Evolutionary conservation across 768 basidiomycete genomes (phyloP), one percentile per base, ranked within the genome.

Genomic region (Leccinum imitatum): DNA sequence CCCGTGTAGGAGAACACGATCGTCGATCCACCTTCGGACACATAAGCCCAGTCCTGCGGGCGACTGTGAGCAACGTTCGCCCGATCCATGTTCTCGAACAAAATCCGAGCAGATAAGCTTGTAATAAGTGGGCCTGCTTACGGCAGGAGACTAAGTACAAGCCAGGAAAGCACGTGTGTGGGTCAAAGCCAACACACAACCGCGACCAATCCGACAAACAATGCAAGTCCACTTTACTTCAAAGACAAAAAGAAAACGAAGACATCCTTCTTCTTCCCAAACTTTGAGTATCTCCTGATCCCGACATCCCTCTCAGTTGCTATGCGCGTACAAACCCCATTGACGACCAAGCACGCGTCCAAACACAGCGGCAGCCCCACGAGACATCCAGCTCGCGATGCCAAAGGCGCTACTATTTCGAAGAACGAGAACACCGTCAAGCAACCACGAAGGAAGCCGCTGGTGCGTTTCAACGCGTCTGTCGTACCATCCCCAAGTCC

Each of bases 11-110:
- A 85, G 73, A 95, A 92, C 15, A 98, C 93, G 65, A 93, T 84
- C 6, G 92, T 90, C 19, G 93, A 90, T 19, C 91, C 93, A n/a
- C 96, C 96, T 77, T 98, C 96, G 0, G 93, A 87, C 21, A 93
- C 76, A 70, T 98, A 98, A 62, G 70, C 75, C 95, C 95, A 98
- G 71, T 91, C 77, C 11, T 53, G 57, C 1, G 78, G 78, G n/a
- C 64, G 67, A 31, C 67, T 79, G 51, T 72, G 56, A 15, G 64
- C 54, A 51, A 75, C 58, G 11, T 57, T 60, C 15, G 62, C 27
- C 11, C 11, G 61, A 33, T 57, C 19, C 72, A 72, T 66, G 53
- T 13, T 21, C 52, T 33, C 5, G 27, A 27, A 8, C 27, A 27
- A 27, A 27, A 27, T 27, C 27, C 27, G 27, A 27, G 27, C 27